Evolutionary conservation across 331 rosid genomes (phyloP).

Genomic region (Phaseolus coccineus): DNA sequence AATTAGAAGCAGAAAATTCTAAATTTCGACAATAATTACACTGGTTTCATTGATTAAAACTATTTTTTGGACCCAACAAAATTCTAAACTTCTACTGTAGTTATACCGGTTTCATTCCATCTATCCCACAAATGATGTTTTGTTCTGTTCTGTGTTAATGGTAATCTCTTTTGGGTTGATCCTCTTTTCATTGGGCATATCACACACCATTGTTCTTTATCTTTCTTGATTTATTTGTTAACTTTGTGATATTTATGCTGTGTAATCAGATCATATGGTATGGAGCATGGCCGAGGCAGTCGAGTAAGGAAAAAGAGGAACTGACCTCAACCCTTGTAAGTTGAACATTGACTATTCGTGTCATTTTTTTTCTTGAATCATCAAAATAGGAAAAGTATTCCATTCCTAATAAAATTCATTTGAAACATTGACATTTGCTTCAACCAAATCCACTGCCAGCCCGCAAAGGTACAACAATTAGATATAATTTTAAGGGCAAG

Average conservation of each 20-base stretch:
- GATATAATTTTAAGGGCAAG: background rate
- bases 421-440: background rate
- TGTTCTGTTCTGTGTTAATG: background rate
- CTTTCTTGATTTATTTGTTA: background rate
- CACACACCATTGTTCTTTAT: background rate
- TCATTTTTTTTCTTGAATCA: constrained; percentile 2
- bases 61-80: background rate
- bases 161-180: background rate
- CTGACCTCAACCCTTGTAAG: constrained; percentile 72
- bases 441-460: background rate
- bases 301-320: constrained; percentile 61
- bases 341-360: background rate
- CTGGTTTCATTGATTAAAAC: background rate
- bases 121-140: background rate
- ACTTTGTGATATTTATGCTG: background rate
- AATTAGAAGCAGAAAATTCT: constrained; percentile 13
- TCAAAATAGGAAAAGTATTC: background rate
- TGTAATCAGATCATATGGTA: constrained; percentile 84
- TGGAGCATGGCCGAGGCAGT: constrained; percentile 80
- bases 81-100: too few relatives aligned
- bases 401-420: background rate
- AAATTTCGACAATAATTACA: background rate
- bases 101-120: background rate
- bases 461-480: background rate
- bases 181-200: constrained; percentile 5